Evolutionary conservation across 768 basidiomycete species (phyloP), one percentile per base, ranked within the genome.

Genomic region (Phallus indusiatus): DNA sequence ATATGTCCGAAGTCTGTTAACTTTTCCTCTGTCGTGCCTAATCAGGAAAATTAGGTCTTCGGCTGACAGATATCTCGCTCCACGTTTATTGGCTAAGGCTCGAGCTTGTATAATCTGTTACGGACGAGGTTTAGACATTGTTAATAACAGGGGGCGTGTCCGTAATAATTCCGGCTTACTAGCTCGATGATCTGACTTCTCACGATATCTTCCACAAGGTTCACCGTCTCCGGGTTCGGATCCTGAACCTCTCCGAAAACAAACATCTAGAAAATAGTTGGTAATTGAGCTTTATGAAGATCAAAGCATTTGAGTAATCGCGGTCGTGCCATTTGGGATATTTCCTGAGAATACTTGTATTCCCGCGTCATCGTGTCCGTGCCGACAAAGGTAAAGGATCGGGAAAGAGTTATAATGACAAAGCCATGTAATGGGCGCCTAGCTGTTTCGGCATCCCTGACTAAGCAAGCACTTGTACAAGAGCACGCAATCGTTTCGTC

Each of bases 1-100:
- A 67, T 96, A 98, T 10, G 91, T 95, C 35, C 92, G 75, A 28
- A 98, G 76, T 48, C 94, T 79, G 72, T 96, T 95, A 62, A 98
- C 91, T 70, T 95, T 96, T 8, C 88, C 89, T 63, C 90, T 76
- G 73, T 98, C 94, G 65, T 95, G 88, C 5, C 94, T 85, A 67
- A 98, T 93, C 67, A 96, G 85, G 65, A 96, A 97, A 64, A 98
- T 92, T 57, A 98, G 85, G 71, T 98, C 94, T 71, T 98, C 94
- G 0, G 93, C 88, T 1, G 89, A 84, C 42, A 95, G 79, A 64
- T 86, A 91, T 20, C 93, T 86, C 6, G 90, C 89, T 0, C 88
- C 86, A 7, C 94, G 84, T 35, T 89, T 82, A 53, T 78, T 84
- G 0, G 94, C 90, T 5, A 94, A 78, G 1, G 82, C 83, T 17